Evolutionary conservation across 768 basidiomycete genomes (phyloP).

Genomic region (Neoboletus brunneissimus): DNA sequence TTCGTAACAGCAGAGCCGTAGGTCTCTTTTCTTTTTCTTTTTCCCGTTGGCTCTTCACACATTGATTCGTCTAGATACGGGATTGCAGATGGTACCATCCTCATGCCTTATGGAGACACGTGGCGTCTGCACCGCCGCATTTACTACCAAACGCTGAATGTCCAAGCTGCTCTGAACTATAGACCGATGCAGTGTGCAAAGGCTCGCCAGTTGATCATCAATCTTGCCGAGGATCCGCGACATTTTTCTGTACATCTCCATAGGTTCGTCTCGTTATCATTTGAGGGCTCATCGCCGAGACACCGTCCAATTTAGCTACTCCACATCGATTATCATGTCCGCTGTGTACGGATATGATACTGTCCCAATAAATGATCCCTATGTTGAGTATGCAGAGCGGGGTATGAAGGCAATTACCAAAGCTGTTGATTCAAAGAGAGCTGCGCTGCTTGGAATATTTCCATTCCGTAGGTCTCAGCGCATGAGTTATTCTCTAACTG

Average conservation of each 20-base stretch:
- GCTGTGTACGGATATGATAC: slow-evolving; percentile 27
- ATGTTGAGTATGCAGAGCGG: slow-evolving; percentile 17
- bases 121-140: slow-evolving; percentile 38
- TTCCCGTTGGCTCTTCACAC: neutral
- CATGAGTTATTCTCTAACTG: neutral
- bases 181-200: slow-evolving; percentile 34
- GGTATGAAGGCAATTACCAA: slow-evolving; percentile 18
- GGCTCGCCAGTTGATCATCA: slow-evolving; percentile 32
- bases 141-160: slow-evolving; percentile 35
- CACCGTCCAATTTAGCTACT: slow-evolving; percentile 17
- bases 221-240: slow-evolving; percentile 29
- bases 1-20: slow-evolving; percentile 24
- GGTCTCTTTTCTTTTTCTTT: neutral
- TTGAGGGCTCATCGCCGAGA: neutral
- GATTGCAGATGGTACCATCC: slow-evolving; percentile 32
- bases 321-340: slow-evolving; percentile 27
- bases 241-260: slow-evolving; percentile 26
- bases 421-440: slow-evolving; percentile 17
- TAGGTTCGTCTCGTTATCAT: slow-evolving; percentile 16
- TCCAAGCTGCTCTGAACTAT: slow-evolving; percentile 28
- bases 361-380: slow-evolving; percentile 18
- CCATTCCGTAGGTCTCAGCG: slow-evolving; percentile 25
- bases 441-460: slow-evolving; percentile 22
- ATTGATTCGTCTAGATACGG: slow-evolving; percentile 23
- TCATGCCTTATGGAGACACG: slow-evolving; percentile 38